phyloP scores from a whole-genome alignment of 2,329 filamentous ascomycete genomes.

The Rhinocladiella mackenziei region DNA sequence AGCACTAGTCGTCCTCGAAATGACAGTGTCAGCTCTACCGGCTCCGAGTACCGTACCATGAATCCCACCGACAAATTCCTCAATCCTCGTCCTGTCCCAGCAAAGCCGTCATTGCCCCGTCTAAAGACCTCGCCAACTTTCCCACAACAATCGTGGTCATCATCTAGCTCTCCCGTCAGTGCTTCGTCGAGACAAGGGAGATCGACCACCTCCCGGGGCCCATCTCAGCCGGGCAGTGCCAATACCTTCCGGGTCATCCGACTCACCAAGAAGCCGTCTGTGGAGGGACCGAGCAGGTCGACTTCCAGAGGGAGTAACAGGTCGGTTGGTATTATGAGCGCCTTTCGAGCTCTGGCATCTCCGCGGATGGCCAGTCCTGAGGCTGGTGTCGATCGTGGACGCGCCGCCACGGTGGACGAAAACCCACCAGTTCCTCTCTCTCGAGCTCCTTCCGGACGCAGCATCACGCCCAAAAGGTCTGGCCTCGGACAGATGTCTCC shows the following conservation, averaged over 20 bases:
- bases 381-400: constrained; percentile 7
- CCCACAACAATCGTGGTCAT: constrained; percentile 18
- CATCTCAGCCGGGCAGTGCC: constrained; percentile 20
- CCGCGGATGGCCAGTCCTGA: constrained; percentile 21
- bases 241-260: constrained; percentile 26
- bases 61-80: constrained; percentile 72
- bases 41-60: constrained; percentile 66
- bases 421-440: neutral
- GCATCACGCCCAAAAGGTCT: constrained; percentile 12
- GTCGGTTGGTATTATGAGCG: constrained; percentile 37
- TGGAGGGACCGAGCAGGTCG: constrained; percentile 33
- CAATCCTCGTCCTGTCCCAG: constrained; percentile 59
- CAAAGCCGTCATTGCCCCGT: constrained; percentile 43
- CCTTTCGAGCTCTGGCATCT: constrained; percentile 36
- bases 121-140: constrained; percentile 43
- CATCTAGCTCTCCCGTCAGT: constrained; percentile 27
- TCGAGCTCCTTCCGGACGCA: constrained; percentile 9
- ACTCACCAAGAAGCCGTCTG: constrained; percentile 29
- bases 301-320: constrained; percentile 34
- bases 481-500: neutral
- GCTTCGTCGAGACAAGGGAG: constrained; percentile 21
- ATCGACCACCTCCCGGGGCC: constrained; percentile 26
- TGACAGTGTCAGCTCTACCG: constrained; percentile 60
- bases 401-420: neutral
- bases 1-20: constrained; percentile 54